Evolutionary conservation across 73 alveolate genomes (phyloP).

Genomic region (Paramecium sexaurelia): DNA sequence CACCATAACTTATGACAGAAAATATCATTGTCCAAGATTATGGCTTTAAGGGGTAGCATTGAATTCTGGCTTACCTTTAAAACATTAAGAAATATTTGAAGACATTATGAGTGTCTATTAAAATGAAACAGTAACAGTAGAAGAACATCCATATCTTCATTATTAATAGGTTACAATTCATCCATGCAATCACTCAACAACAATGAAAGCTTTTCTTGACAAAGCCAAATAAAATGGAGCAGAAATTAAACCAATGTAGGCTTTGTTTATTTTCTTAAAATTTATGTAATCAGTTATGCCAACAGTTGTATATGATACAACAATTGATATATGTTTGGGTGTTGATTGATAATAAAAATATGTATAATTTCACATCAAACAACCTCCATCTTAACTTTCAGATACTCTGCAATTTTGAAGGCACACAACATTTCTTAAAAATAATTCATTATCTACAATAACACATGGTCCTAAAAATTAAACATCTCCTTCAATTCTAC

Average conservation of each 20-base stretch:
- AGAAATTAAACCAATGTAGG: constrained; percentile 42
- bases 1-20: constrained; percentile 26
- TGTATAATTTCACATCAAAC: constrained; percentile 32
- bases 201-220: constrained; percentile 52
- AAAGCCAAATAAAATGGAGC: constrained; percentile 52
- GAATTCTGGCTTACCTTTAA: constrained; percentile 1
- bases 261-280: constrained; percentile 46
- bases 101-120: constrained; percentile 51
- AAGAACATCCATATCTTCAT: constrained; percentile 48
- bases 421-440: constrained; percentile 28
- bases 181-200: constrained; percentile 62
- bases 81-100: constrained; percentile 40
- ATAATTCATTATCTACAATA: constrained; percentile 15
- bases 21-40: constrained; percentile 58
- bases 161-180: constrained; percentile 33
- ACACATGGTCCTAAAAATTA: constrained; percentile 39
- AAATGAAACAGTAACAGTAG: constrained; percentile 57
- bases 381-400: constrained; percentile 30
- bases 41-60: constrained; percentile 30
- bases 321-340: constrained; percentile 52
- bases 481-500: constrained; percentile 70
- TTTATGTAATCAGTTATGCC: constrained; percentile 58
- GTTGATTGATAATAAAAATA: constrained; percentile 11
- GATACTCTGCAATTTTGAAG: not conserved
- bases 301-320: constrained; percentile 28